These are phyloP conservation scores for Paramecium pentaurelia DNA, from an alignment of 73 alveolate genomes.

Conservation along the genomic window DNA sequence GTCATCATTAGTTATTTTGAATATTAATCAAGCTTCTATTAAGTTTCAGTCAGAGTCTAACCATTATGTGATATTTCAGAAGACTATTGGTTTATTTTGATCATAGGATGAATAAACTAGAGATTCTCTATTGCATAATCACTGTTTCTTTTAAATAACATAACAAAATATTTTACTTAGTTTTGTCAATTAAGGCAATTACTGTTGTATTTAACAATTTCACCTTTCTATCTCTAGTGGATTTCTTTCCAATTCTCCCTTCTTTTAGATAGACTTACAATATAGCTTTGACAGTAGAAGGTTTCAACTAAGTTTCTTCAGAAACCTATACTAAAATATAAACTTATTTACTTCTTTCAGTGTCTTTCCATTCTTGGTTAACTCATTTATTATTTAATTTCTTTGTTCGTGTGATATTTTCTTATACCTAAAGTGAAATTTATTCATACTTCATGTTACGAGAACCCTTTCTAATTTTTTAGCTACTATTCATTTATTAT, in stretches of 20 bases:
- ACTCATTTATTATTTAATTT: not conserved
- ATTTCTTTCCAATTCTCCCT: slow-evolving; percentile 60
- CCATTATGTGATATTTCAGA: slow-evolving; percentile 45
- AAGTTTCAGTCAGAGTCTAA: not conserved
- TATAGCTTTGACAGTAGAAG: slow-evolving; percentile 58
- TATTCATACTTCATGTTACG: slow-evolving; percentile 10
- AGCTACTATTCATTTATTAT: not conserved
- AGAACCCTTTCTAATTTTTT: slow-evolving; percentile 30
- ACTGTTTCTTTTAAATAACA: not conserved
- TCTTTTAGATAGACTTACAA: slow-evolving; percentile 47
- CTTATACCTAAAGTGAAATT: not conserved
- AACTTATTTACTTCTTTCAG: slow-evolving; percentile 22
- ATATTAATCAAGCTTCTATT: not conserved
- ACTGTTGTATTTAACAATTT: slow-evolving; percentile 30
- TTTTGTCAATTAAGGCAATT: not conserved
- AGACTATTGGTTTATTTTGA: not conserved
- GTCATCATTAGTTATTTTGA: not conserved
- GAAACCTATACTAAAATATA: not conserved
- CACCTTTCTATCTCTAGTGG: slow-evolving; percentile 50
- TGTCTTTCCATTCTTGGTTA: slow-evolving; percentile 40
- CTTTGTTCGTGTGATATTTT: not conserved
- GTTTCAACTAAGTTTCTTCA: slow-evolving; percentile 47
- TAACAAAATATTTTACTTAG: not conserved
- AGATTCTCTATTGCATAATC: not conserved
- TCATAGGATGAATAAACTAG: not conserved